Base-by-base conservation (phyloP, 2,329 filamentous ascomycete species). In the Orbilia ellipsospora region DNA sequence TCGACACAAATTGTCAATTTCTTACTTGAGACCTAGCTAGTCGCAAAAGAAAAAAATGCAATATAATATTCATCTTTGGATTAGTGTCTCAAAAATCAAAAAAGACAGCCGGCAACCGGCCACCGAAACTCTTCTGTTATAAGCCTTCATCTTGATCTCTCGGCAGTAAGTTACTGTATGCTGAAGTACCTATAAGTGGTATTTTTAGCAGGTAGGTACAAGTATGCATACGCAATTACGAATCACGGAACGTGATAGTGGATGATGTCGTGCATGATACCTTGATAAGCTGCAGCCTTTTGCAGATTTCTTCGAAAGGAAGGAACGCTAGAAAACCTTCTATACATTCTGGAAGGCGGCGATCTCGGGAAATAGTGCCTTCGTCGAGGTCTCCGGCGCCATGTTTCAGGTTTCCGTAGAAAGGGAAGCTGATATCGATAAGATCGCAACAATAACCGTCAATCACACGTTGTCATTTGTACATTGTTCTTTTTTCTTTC, bases 401-500 rank as follows among this genome's bases (percentile, higher is more conserved):
- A 20, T 4, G 40, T 8, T 18, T 59, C 40, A 54, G 45, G 45
- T 31, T 68, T 60, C 45, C 64, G 65, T 63, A 50, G 42, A 51
- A 57, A 44, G 13, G 59, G 66, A 70, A 70, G 52, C 26, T 70
- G 51, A 51, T 62, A 63, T 62, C 26, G 59, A 63, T 62, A 61
- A 40, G 26, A 42, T 36, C 31, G 31, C 8, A 7, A 36, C 31
- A 36, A 6, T 36, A 36, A 6, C 10, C 31, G 31, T 6, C 31
- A 10, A 36, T 36, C 31, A 6, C 31, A 36, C 31, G 31, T 36
- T 36, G 5, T 36, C 10, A 36, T 10, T 36, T 10, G 1, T 6
- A 10, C 31, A 36, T 36, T 36, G 7, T 10, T 36, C 31, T 36
- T 36, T 7, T 36, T 7, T 2, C 31, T 36, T 36, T 36, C 31